Percentiles rank a stretch among this genome's conserved stretches.
Conservation (phyloP, 768 basidiomycete species). For the Epithele typhae region DNA sequence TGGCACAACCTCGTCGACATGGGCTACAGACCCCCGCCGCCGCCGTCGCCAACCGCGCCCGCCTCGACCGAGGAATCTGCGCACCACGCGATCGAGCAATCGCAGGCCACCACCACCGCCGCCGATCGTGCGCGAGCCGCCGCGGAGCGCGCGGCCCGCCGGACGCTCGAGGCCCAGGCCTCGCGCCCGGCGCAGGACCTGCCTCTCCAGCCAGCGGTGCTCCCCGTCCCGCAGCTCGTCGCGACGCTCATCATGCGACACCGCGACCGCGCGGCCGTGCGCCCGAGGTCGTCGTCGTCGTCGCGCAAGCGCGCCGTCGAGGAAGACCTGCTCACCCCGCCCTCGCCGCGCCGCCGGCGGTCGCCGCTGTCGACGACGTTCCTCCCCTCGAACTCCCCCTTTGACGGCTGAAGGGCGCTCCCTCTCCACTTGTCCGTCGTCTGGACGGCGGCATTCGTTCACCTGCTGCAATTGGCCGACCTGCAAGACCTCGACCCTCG, state of each 20-base stretch:
- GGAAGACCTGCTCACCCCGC: neutral
- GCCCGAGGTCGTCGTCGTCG: too few species aligned
- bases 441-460: constrained; percentile 4
- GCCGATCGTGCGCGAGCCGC: constrained; percentile 3
- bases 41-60: neutral
- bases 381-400: neutral
- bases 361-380: constrained; percentile 6
- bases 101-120: too few species aligned
- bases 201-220: neutral
- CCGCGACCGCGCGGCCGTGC: constrained; percentile 18
- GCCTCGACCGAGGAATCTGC: neutral
- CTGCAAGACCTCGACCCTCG: neutral
- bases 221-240: constrained; percentile 23
- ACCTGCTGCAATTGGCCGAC: too few species aligned
- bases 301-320: constrained; percentile 1
- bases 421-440: neutral
- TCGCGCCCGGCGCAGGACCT: constrained; percentile 2
- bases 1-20: constrained; percentile 28
- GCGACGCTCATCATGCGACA: constrained; percentile 24
- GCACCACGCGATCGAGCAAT: neutral
- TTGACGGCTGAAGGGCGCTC: too few species aligned
- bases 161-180: constrained; percentile 6
- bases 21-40: constrained; percentile 24
- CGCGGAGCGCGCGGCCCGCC: constrained; percentile 9
- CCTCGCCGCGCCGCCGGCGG: neutral